Evolutionary conservation across 495 filamentous ascomycete genomes (phyloP), one percentile per base, ranked within the genome.

Genomic region (Chaetomium cochliodes): DNA sequence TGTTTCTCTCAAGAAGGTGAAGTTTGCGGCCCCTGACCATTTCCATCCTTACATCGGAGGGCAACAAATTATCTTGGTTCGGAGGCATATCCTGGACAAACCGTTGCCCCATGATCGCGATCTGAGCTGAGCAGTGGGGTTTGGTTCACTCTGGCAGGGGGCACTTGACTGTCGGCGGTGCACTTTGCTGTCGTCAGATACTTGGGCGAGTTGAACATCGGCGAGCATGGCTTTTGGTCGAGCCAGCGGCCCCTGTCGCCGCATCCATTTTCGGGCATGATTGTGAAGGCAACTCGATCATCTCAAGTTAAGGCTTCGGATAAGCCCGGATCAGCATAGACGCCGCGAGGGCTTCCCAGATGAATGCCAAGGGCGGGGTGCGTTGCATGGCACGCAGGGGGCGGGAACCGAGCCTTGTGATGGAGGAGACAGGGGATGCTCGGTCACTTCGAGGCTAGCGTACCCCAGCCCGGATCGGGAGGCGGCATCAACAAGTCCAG

Each of bases 301-400:
- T 18, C 16, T 18, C 11, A 39, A n/a, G 5, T 33, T 18, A 22
- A 50, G 18, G 11, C 15, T 8, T 22, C 42, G 58, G 26, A 22
- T 22, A 50, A 18, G 26, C 26, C 16, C 58, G 30, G 58, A 39
- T 39, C 23, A 20, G 50, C 60, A 54, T 61, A 23, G 33, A 62
- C 20, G 47, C 30, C 15, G 30, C 42, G 15, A 39, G n/a, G 41
- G 30, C 26, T 5, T 52, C 11, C 6, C 1, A 42, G 37, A 28
- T 28, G 50, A 44, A 54, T 3, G 60, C 60, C 49, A 61, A 61
- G 58, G 28, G 28, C 46, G 49, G 60, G 60, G 49, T 62, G 33
- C 60, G 33, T 44, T 44, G 49, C 60, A 62, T 62, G 49, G 44
- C 30, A 54, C 39, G 15, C 49, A 54, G 33, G 15, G 30, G 49